Conservation (phyloP, 805 yeast species). For the Kluyveromyces wickerhamii region DNA sequence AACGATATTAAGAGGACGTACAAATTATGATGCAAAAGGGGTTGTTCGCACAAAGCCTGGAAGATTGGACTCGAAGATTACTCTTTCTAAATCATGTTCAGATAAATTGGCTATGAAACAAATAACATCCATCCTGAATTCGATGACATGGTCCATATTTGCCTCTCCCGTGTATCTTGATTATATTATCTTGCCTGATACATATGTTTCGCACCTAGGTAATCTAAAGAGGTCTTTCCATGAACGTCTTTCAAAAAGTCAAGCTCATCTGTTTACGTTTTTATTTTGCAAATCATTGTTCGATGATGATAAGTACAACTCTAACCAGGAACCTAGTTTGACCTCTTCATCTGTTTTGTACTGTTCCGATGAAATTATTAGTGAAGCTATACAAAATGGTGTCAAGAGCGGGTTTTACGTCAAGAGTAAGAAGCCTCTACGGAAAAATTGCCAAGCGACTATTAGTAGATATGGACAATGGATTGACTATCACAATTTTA, state of each 20-base stretch:
- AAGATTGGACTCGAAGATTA: constrained; percentile 61
- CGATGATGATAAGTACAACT: constrained; percentile 12
- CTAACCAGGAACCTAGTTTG: constrained; percentile 17
- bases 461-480: constrained; percentile 24
- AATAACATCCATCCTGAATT: constrained; percentile 43
- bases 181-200: constrained; percentile 42
- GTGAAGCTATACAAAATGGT: constrained; percentile 44
- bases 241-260: neutral
- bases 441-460: constrained; percentile 32
- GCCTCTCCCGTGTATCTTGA: constrained; percentile 29
- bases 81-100: constrained; percentile 80
- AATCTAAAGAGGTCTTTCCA: constrained; percentile 14
- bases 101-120: constrained; percentile 73
- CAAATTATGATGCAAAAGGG: constrained; percentile 48
- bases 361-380: constrained; percentile 7
- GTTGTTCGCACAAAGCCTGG: constrained; percentile 91
- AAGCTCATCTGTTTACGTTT: constrained; percentile 8
- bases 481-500: constrained; percentile 11
- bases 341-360: constrained; percentile 12
- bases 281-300: constrained; percentile 12
- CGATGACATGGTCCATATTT: constrained; percentile 35
- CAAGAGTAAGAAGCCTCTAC: constrained; percentile 36
- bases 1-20: constrained; percentile 51
- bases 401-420: constrained; percentile 49
- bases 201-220: neutral